Evolutionary conservation across 2,329 filamentous ascomycete genomes (phyloP).

Genomic region (Samsoniella hepiali): DNA sequence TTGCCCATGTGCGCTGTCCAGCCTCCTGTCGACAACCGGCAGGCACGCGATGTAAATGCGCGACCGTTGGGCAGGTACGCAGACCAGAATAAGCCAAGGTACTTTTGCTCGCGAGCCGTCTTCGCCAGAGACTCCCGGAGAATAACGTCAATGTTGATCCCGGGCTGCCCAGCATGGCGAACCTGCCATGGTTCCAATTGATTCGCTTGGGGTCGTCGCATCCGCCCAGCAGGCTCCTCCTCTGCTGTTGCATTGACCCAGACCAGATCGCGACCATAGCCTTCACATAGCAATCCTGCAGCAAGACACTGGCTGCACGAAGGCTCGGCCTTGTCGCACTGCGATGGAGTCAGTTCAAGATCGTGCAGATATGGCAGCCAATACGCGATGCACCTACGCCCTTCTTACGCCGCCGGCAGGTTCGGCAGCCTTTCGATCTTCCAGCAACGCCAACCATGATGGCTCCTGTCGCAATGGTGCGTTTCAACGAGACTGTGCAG

Average conservation of each 20-base stretch:
- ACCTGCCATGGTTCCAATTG: conserved; percentile 8
- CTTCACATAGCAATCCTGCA: background rate
- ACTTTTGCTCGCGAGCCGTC: conserved; percentile 14
- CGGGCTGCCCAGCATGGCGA: background rate
- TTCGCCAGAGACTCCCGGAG: conserved; percentile 8
- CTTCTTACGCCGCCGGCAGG: conserved; percentile 12
- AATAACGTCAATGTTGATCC: background rate
- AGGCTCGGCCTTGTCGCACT: conserved; percentile 10
- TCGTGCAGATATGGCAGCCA: background rate
- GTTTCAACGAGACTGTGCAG: background rate
- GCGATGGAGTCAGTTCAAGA: background rate
- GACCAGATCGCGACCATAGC: conserved; percentile 12
- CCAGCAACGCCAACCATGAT: conserved; percentile 13
- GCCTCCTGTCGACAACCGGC: conserved; percentile 7
- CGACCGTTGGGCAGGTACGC: conserved; percentile 16
- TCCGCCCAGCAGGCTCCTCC: conserved; percentile 1
- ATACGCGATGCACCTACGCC: background rate
- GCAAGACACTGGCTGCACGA: conserved; percentile 10
- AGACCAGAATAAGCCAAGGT: conserved; percentile 16
- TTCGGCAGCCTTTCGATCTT: conserved; percentile 15
- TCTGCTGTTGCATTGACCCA: conserved; percentile 15
- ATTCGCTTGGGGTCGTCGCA: background rate
- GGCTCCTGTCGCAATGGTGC: background rate
- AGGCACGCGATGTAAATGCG: background rate
- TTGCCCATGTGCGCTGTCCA: conserved; percentile 8